Evolutionary conservation across 2,329 filamentous ascomycete species (phyloP).

Genomic region (Cryphonectria japonica): DNA sequence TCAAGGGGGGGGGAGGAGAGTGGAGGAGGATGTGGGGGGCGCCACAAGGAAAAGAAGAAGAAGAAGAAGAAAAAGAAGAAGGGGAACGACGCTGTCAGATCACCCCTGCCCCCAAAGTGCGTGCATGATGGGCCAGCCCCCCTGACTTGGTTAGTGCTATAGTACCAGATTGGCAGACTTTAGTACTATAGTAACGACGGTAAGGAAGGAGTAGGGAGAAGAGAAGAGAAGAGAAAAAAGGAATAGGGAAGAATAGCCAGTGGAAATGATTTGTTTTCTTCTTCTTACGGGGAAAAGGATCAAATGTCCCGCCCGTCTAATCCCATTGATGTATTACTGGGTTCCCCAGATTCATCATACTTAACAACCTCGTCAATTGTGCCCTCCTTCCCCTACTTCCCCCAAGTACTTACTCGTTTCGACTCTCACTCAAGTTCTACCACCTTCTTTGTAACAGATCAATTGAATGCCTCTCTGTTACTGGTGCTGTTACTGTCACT

Average conservation of each 20-base stretch:
- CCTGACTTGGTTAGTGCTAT: neutral
- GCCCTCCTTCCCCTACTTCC: too few relatives aligned
- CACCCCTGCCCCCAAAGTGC: neutral
- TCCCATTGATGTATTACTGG: neutral
- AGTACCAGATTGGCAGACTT: neutral
- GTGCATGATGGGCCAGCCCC: slow-evolving; percentile 3
- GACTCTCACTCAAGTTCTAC: neutral
- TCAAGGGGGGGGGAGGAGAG: neutral
- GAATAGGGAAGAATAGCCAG: neutral
- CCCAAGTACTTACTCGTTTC: neutral
- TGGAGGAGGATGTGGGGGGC: too few relatives aligned
- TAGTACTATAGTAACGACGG: neutral
- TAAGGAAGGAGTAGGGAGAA: neutral
- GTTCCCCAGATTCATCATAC: too few relatives aligned
- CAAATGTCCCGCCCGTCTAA: neutral
- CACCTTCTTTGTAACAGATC: slow-evolving; percentile 12
- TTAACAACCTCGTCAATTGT: neutral
- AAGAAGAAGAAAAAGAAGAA: neutral
- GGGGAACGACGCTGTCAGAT: neutral
- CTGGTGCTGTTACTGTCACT: neutral
- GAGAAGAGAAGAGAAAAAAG: neutral
- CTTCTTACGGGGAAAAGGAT: too few relatives aligned
- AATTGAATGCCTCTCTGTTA: neutral
- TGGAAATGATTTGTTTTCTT: neutral
- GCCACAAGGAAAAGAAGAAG: neutral